Conservation (phyloP, 257 asterid genomes). For the Mentha longifolia region DNA sequence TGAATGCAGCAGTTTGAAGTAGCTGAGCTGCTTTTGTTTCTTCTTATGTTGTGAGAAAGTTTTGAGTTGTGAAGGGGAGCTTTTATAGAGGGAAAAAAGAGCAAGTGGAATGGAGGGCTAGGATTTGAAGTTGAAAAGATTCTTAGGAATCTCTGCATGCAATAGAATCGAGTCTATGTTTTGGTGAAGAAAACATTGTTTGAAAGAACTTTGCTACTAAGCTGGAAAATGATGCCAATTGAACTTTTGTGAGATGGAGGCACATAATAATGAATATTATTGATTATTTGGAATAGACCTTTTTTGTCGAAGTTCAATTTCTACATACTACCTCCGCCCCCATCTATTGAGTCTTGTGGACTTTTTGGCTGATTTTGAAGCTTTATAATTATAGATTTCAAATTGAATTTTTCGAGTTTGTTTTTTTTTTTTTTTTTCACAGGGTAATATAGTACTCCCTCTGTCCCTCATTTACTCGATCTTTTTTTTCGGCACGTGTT, state of each 20-base stretch:
- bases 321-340: too few species aligned
- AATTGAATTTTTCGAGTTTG: too few species aligned
- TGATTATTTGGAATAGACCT: constrained; percentile 22
- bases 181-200: constrained; percentile 36
- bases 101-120: constrained; percentile 39
- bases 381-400: too few species aligned
- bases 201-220: constrained; percentile 40
- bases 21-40: neutral
- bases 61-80: constrained; percentile 31
- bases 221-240: constrained; percentile 27
- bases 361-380: too few species aligned
- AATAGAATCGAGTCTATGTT: constrained; percentile 32
- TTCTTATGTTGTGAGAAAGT: constrained; percentile 30
- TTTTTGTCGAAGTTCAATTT: constrained; percentile 5
- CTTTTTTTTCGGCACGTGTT: too few species aligned
- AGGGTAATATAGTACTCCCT: too few species aligned
- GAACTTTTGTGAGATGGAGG: constrained; percentile 28
- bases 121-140: constrained; percentile 42
- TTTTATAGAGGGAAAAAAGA: constrained; percentile 45
- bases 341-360: too few species aligned
- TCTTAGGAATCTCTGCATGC: constrained; percentile 46
- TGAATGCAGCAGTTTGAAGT: neutral
- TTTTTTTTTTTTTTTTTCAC: too few species aligned
- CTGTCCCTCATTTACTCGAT: too few species aligned
- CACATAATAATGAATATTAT: constrained; percentile 11